Evolutionary conservation across 2,329 filamentous ascomycete genomes (phyloP), one percentile per base, ranked within the genome.

Genomic region (Peltaster fructicola): DNA sequence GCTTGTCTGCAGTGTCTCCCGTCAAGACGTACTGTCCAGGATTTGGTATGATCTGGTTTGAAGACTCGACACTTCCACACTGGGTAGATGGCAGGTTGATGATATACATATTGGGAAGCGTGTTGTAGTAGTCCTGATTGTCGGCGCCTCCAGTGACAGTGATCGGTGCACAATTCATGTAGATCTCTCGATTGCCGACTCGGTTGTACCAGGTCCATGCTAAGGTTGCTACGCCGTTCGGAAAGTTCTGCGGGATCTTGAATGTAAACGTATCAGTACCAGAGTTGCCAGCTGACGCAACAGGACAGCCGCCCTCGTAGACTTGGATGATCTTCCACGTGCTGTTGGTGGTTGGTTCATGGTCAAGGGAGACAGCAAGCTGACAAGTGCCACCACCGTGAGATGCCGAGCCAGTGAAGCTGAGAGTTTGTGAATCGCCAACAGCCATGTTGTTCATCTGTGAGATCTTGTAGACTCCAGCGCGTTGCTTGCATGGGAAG

Each of bases 331-430:
- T 85, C 49, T 84, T 82, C 72, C 76, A 98, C 6, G 62, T 59
- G 2, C 72, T 76, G 33, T 63, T 46, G 12, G 65, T 62, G 1
- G 68, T 74, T 36, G 65, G 39, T 3, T 50, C 24, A 25, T 50
- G 48, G 38, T 93, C 85, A 10, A 77, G 81, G 0, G 84, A 88
- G 39, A 98, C 57, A 6, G 74, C 76, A 29, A 95, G 55, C 42
- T 98, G 88, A 56, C 88, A 95, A 1, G 80, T 90, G 0, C 88
- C 88, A 26, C 88, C 88, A 10, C 84, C 84, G 39, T 98, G 88
- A 1, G 71, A 67, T 2, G 84, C 82, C 17, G 59, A 59, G 4
- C 85, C 88, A 0, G 48, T 53, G 50, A 93, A 82, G 2, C 55
- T 50, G 3, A 93, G 61, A 0, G 55, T 47, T 34, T 74, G 63